These are phyloP conservation scores for Artemisia annua DNA, from an alignment of 129 eudicot species.

Conservation along the genomic window DNA sequence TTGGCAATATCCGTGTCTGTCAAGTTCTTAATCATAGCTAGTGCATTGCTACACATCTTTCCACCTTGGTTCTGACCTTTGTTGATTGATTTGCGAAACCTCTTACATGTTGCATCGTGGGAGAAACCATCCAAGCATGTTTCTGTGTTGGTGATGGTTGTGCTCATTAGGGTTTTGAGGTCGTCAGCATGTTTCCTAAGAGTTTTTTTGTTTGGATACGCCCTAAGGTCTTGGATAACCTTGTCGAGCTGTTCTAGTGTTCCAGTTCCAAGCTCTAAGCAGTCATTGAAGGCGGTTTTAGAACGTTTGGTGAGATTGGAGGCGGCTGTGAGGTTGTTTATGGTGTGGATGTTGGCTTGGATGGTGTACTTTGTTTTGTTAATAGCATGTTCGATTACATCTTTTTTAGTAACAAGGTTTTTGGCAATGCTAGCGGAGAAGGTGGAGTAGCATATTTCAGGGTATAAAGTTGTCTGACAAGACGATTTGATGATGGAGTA, in stretches of 20 bases:
- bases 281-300: constrained; percentile 62
- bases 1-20: neutral
- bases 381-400: constrained; percentile 51
- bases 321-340: constrained; percentile 32
- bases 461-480: constrained; percentile 62
- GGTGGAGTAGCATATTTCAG: constrained; percentile 51
- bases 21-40: constrained; percentile 26
- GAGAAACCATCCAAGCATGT: constrained; percentile 51
- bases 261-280: constrained; percentile 52
- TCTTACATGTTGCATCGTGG: constrained; percentile 5
- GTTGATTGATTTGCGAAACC: neutral
- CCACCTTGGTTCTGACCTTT: constrained; percentile 34
- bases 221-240: constrained; percentile 37
- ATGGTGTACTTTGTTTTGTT: constrained; percentile 46
- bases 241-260: constrained; percentile 56
- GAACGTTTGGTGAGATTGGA: constrained; percentile 42
- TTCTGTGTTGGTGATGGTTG: constrained; percentile 67
- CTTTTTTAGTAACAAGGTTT: constrained; percentile 39
- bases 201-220: constrained; percentile 38
- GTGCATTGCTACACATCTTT: constrained; percentile 34
- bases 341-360: constrained; percentile 41
- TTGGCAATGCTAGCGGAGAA: constrained; percentile 10
- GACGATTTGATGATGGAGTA: constrained; percentile 2
- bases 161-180: constrained; percentile 66
- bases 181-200: constrained; percentile 50